phyloP scores from a whole-genome alignment of 257 asterid species.

The Solanum stenotomum region DNA sequence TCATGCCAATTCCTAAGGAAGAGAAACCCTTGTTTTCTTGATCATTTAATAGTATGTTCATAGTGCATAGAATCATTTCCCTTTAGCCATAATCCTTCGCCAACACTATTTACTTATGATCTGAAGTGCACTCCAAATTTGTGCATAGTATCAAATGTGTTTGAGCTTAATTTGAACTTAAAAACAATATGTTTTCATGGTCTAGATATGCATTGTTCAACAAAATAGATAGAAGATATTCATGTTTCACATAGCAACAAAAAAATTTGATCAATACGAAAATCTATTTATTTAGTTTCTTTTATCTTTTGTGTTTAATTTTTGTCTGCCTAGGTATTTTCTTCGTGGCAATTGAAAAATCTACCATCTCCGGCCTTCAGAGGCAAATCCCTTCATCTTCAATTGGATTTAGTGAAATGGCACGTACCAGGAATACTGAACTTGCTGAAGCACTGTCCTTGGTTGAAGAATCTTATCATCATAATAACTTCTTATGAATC shows the following conservation, averaged over 20 bases:
- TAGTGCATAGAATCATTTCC: background rate
- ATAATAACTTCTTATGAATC: background rate
- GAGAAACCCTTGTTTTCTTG: background rate
- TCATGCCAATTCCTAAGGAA: background rate
- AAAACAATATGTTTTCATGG: background rate
- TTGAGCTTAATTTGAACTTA: background rate
- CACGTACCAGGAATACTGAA: slow-evolving; percentile 12
- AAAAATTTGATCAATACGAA: background rate
- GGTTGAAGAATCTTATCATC: slow-evolving; percentile 9
- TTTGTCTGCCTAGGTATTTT: slow-evolving; percentile 3
- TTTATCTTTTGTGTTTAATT: background rate
- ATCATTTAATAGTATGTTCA: background rate
- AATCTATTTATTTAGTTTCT: background rate
- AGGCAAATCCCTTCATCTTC: slow-evolving; percentile 4
- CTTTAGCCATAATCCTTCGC: background rate
- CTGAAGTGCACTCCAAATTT: background rate
- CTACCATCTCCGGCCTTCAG: background rate
- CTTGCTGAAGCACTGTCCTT: slow-evolving; percentile 1
- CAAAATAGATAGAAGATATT: background rate
- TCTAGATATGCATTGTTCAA: background rate
- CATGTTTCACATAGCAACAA: background rate
- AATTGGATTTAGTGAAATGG: slow-evolving; percentile 6
- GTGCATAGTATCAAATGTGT: background rate
- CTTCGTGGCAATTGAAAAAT: slow-evolving; percentile 8
- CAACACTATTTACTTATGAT: background rate